Evolutionary conservation across 2,329 filamentous ascomycete species (phyloP), one percentile per base, ranked within the genome.

Genomic region (Diaporthe humulicola): DNA sequence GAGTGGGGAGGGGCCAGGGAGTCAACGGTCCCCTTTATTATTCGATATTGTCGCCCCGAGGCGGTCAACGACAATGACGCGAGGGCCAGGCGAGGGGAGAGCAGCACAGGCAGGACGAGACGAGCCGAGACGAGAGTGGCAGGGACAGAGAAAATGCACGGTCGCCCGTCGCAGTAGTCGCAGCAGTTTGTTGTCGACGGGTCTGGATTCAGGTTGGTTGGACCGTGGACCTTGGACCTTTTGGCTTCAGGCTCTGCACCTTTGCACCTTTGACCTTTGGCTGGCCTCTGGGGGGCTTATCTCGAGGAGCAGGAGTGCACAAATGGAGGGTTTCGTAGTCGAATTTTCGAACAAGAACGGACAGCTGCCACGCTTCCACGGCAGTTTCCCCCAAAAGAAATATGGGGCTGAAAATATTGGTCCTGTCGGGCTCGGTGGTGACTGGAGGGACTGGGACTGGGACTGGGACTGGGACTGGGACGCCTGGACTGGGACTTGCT

Each of bases 341-440:
- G 45, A 74, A 70, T 74, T 74, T 69, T 69, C 64, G 48, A 69
- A 69, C 48, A 25, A 69, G 48, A 25, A 69, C 33, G 69, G 57
- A 50, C 60, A 64, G 45, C 71, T 71, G 58, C 66, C 64, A 71
- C 42, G 57, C 56, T 48, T 52, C 42, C 25, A 61, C 70, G 48
- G 70, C 60, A 57, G 56, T 50, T 45, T 19, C 70, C 61, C 70
- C 61, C 45, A 69, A 69, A 60, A 67, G 54, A 74, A 74, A 60
- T 74, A 76, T 76, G 74, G 72, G 74, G 74, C 72, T 72, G 72
- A 74, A 74, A 76, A 76, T 75, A 76, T 75, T 75, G 75, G 73
- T 71, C 50, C 45, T 56, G 60, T 45, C 30, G 33, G 61, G 60
- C n/a, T 15, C 10, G 60, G 60, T 33, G 42, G 61, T 38, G 45